Conservation (phyloP, 2,329 filamentous ascomycete genomes). For the Thelonectria olida region DNA sequence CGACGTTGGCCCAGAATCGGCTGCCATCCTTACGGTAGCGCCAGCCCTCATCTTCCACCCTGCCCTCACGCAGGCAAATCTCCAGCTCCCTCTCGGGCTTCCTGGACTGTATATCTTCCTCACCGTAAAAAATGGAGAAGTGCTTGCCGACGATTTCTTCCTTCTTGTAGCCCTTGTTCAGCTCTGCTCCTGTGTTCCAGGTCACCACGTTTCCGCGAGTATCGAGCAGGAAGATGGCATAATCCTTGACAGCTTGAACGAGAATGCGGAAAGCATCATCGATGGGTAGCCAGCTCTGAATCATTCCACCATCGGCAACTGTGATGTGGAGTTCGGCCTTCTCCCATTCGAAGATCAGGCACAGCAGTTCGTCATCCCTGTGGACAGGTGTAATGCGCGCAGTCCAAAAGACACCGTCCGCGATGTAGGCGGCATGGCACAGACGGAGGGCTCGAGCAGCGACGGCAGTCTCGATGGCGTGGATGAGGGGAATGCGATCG, state of each 20-base stretch:
- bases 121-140: conserved; percentile 65
- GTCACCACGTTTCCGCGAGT: conserved; percentile 63
- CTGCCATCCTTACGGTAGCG: conserved; percentile 66
- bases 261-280: conserved; percentile 69
- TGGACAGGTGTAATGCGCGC: conserved; percentile 46
- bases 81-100: conserved; percentile 63
- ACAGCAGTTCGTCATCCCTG: conserved; percentile 40
- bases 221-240: conserved; percentile 71
- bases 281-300: conserved; percentile 47
- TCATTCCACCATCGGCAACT: conserved; percentile 28
- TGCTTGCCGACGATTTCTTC: conserved; percentile 66
- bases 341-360: conserved; percentile 45
- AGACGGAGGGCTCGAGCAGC: conserved; percentile 37
- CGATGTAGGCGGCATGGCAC: conserved; percentile 29
- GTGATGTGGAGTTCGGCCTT: conserved; percentile 24
- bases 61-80: conserved; percentile 62
- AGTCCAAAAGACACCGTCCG: conserved; percentile 35
- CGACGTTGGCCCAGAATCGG: conserved; percentile 68
- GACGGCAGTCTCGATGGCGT: conserved; percentile 43
- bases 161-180: conserved; percentile 64
- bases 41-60: conserved; percentile 69
- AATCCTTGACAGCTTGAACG: conserved; percentile 68
- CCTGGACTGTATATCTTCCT: conserved; percentile 56
- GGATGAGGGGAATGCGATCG: conserved; percentile 38
- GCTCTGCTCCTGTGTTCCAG: conserved; percentile 65